phyloP scores from a whole-genome alignment of 2,329 filamentous ascomycete species.

The Balansia obtecta region DNA sequence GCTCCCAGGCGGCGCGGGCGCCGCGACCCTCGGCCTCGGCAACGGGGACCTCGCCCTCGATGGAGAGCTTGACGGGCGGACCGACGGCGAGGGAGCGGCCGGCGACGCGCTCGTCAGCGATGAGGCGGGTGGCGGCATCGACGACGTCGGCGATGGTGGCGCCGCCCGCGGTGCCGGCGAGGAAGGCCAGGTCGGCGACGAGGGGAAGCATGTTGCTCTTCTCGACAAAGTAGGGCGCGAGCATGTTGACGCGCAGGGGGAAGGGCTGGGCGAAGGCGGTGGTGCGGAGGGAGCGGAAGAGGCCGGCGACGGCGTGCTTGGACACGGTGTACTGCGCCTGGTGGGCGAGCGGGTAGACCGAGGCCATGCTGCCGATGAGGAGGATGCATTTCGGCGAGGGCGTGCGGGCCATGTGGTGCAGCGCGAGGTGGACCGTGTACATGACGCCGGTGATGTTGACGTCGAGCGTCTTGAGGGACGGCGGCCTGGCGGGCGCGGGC shows the following conservation, averaged over 20 bases:
- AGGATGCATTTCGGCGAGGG: slow-evolving; percentile 49
- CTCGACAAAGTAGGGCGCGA: slow-evolving; percentile 55
- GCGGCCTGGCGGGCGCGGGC: slow-evolving; percentile 34
- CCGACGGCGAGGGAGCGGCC: slow-evolving; percentile 47
- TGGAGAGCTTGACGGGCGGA: slow-evolving; percentile 30
- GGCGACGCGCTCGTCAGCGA: slow-evolving; percentile 43
- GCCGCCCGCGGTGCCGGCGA: slow-evolving; percentile 39
- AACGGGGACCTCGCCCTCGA: slow-evolving; percentile 22
- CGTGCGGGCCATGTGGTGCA: slow-evolving; percentile 27
- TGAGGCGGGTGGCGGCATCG: slow-evolving; percentile 48
- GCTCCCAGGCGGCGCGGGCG: slow-evolving; percentile 41
- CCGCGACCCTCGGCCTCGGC: slow-evolving; percentile 23
- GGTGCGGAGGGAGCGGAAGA: slow-evolving; percentile 46
- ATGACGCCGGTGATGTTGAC: slow-evolving; percentile 52
- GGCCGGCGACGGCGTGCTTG: slow-evolving; percentile 54
- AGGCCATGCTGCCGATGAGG: slow-evolving; percentile 50
- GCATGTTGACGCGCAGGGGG: slow-evolving; percentile 49
- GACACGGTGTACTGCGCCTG: slow-evolving; percentile 43
- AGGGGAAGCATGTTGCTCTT: slow-evolving; percentile 43
- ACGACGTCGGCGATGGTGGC: slow-evolving; percentile 47
- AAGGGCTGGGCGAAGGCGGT: slow-evolving; percentile 23
- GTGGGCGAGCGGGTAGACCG: slow-evolving; percentile 31
- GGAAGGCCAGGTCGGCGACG: slow-evolving; percentile 30
- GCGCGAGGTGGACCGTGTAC: slow-evolving; percentile 53
- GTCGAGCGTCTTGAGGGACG: slow-evolving; percentile 40